Conservation (phyloP, 176 grass and related monocot genomes). For the Avena sativa region DNA sequence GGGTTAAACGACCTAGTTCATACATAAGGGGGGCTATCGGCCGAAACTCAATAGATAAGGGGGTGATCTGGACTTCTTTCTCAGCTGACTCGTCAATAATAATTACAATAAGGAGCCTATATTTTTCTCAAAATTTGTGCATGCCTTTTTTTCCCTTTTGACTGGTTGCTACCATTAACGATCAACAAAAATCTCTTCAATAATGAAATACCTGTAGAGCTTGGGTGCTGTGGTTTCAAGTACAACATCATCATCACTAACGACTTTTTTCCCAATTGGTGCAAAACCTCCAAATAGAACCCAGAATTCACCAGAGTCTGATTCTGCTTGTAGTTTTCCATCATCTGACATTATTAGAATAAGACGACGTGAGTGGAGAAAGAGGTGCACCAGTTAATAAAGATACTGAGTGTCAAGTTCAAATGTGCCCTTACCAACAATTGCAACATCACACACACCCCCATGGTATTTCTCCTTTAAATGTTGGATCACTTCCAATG, state of each 20-base stretch:
- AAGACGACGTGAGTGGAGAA: constrained; percentile 24
- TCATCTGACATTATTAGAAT: constrained; percentile 65
- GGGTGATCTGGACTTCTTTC: no score
- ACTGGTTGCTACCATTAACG: constrained; percentile 5
- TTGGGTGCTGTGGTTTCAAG: constrained; percentile 74
- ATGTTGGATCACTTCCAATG: constrained; percentile 96
- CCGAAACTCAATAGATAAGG: no score
- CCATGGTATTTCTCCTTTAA: constrained; percentile 92
- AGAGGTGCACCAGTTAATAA: not conserved
- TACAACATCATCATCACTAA: constrained; percentile 78
- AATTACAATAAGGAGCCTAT: not conserved
- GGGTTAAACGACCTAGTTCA: no score
- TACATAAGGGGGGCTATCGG: no score
- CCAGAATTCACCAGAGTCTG: constrained; percentile 98
- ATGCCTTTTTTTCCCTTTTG: not conserved
- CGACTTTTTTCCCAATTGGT: constrained; percentile 77
- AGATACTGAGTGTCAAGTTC: not conserved
- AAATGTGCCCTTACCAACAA: constrained; percentile 68
- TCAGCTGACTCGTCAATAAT: not conserved
- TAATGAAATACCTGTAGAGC: constrained; percentile 72
- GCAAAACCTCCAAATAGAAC: constrained; percentile 97
- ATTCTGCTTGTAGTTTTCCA: constrained; percentile 88
- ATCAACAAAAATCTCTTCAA: constrained; percentile 25
- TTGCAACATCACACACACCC: constrained; percentile 83
- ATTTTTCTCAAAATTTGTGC: not conserved